phyloP scores from a whole-genome alignment of 371 early-diverging fungal species.

The Syncephalastrum contaminatum region DNA sequence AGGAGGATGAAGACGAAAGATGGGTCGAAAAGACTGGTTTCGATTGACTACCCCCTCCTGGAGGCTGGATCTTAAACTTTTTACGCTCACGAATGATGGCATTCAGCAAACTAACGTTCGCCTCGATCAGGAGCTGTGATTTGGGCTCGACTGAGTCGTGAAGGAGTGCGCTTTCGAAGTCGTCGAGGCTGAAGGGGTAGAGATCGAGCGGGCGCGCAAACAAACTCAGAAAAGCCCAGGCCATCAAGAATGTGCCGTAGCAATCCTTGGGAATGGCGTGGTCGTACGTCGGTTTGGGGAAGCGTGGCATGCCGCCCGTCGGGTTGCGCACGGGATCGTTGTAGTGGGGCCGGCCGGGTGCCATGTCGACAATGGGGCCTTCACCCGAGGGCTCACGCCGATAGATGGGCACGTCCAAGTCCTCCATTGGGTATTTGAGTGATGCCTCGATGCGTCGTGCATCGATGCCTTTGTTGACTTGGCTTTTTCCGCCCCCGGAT shows the following conservation, averaged over 20 bases:
- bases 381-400: slow-evolving; percentile 29
- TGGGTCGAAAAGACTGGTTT: neutral
- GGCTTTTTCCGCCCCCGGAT: slow-evolving; percentile 6
- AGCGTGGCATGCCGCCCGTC: slow-evolving; percentile 27
- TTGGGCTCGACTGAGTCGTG: slow-evolving; percentile 18
- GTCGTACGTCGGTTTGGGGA: slow-evolving; percentile 21
- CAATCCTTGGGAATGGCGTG: slow-evolving; percentile 29
- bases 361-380: slow-evolving; percentile 34
- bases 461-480: slow-evolving; percentile 6
- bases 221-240: slow-evolving; percentile 43
- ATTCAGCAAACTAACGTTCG: slow-evolving; percentile 40
- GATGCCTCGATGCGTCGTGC: slow-evolving; percentile 33
- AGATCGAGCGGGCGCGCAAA: slow-evolving; percentile 39
- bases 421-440: slow-evolving; percentile 63
- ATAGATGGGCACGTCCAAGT: slow-evolving; percentile 50
- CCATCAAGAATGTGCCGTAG: slow-evolving; percentile 41
- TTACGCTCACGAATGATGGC: slow-evolving; percentile 36
- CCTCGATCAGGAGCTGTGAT: slow-evolving; percentile 32
- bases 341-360: slow-evolving; percentile 21
- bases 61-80: slow-evolving; percentile 4
- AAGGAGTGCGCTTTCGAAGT: slow-evolving; percentile 42
- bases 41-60: neutral
- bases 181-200: slow-evolving; percentile 43
- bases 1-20: slow-evolving; percentile 2
- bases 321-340: slow-evolving; percentile 23